phyloP scores from a whole-genome alignment of 345 rosid genomes.

The Syzygium aqueum region DNA sequence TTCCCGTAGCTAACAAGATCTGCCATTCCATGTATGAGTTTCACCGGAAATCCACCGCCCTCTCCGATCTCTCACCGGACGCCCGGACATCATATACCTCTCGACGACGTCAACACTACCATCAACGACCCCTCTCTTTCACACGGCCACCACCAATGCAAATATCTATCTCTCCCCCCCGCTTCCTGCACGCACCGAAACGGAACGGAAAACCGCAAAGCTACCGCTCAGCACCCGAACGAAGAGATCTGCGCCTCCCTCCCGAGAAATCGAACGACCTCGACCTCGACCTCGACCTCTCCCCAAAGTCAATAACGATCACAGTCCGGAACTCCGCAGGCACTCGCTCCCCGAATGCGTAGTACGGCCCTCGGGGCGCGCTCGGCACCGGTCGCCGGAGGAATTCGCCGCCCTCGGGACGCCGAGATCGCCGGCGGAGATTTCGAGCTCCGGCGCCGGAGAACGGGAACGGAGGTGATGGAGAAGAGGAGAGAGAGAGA shows the following conservation, averaged over 20 bases:
- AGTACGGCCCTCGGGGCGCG: not conserved
- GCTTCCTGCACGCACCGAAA: not conserved
- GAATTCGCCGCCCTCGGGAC: not conserved
- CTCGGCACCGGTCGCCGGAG: not conserved
- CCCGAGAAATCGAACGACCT: not conserved
- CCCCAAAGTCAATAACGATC: not conserved
- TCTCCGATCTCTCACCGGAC: conserved; percentile 68
- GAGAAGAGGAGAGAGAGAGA: conserved; percentile 10
- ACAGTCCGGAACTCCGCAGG: not conserved
- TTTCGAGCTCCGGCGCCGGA: conserved; percentile 1
- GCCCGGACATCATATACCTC: conserved; percentile 77
- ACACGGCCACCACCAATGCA: not conserved
- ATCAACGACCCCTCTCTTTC: conserved; percentile 6
- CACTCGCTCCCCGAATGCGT: not conserved
- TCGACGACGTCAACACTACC: conserved; percentile 21
- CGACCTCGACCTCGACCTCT: not conserved
- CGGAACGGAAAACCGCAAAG: not conserved
- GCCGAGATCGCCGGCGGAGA: not conserved
- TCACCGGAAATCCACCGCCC: conserved; percentile 58
- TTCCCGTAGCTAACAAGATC: conserved; percentile 90
- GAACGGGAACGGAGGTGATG: conserved; percentile 10
- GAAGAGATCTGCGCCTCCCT: not conserved
- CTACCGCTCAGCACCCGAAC: not conserved
- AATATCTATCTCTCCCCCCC: not conserved
- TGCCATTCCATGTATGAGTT: conserved; percentile 96